Percentiles rank a stretch among this genome's conserved stretches.
Evolutionary conservation across 345 rosid species (phyloP).

Genomic region (Salix exigua): DNA sequence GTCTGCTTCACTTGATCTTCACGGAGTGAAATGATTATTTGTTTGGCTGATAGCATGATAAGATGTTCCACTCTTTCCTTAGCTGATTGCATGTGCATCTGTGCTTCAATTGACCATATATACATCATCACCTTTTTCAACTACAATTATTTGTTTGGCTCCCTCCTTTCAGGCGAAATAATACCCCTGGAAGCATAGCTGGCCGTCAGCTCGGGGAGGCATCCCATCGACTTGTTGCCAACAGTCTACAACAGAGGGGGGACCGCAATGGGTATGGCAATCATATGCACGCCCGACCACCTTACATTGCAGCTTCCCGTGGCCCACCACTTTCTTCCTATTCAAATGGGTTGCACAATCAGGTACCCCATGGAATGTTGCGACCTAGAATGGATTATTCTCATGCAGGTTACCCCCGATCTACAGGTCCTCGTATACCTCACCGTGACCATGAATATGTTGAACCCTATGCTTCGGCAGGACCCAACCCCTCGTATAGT

Average conservation of each 20-base stretch:
- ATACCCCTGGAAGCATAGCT: slow-evolving; percentile 50
- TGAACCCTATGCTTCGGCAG: slow-evolving; percentile 11
- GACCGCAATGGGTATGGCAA: slow-evolving; percentile 25
- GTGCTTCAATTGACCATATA: background rate
- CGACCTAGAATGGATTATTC: slow-evolving; percentile 26
- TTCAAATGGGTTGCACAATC: slow-evolving; percentile 22
- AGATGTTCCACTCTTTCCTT: background rate
- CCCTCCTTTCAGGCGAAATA: slow-evolving; percentile 56
- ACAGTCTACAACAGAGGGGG: slow-evolving; percentile 49
- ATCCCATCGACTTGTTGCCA: slow-evolving; percentile 61
- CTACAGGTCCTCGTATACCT: slow-evolving; percentile 9
- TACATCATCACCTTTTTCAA: background rate
- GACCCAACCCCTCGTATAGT: slow-evolving; percentile 4
- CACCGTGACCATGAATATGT: slow-evolving; percentile 20
- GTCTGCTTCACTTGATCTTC: slow-evolving; percentile 5
- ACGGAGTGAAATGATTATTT: background rate
- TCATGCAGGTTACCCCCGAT: slow-evolving; percentile 4
- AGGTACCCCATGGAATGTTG: slow-evolving; percentile 8
- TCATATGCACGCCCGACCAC: slow-evolving; percentile 30
- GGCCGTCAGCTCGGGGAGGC: slow-evolving; percentile 68
- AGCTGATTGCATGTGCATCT: background rate
- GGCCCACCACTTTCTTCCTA: slow-evolving; percentile 26
- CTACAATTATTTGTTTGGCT: background rate
- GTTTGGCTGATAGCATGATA: background rate
- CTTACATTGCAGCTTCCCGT: slow-evolving; percentile 25